phyloP scores from a whole-genome alignment of 306 rosid genomes.

The Elaeagnus macrophylla region DNA sequence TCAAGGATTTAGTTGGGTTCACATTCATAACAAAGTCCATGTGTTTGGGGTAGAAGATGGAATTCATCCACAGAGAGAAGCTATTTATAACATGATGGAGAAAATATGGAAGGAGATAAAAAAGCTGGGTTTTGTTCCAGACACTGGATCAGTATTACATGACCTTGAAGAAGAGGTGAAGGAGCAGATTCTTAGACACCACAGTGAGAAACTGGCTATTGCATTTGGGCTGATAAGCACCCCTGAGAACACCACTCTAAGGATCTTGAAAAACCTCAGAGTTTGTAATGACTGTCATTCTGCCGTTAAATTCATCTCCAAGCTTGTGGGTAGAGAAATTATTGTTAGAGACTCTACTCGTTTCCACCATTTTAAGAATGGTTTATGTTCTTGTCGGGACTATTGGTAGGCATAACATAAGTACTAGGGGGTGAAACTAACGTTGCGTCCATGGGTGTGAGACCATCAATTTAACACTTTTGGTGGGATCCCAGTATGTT shows the following conservation, averaged over 20 bases:
- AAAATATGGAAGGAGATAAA: conserved; percentile 76
- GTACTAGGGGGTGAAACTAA: conserved; percentile 7
- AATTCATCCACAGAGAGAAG: conserved; percentile 61
- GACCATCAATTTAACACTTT: too few relatives aligned
- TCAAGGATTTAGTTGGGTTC: conserved; percentile 82
- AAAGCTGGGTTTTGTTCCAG: conserved; percentile 62
- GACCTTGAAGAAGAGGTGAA: conserved; percentile 70
- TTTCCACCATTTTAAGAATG: conserved; percentile 79
- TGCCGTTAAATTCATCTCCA: conserved; percentile 79
- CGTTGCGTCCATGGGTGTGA: neutral
- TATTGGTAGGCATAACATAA: conserved; percentile 51
- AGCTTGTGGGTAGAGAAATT: conserved; percentile 73
- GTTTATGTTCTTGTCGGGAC: conserved; percentile 72
- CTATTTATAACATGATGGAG: conserved; percentile 48
- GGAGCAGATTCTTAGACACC: conserved; percentile 66
- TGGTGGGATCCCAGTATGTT: too few relatives aligned
- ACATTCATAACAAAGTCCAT: conserved; percentile 59
- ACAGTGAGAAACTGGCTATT: conserved; percentile 77
- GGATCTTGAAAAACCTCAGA: conserved; percentile 83
- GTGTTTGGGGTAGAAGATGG: conserved; percentile 72
- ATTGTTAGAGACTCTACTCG: conserved; percentile 68
- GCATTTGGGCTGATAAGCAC: conserved; percentile 69
- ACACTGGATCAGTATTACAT: conserved; percentile 47
- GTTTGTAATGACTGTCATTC: conserved; percentile 78
- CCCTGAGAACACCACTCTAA: conserved; percentile 45